A percentile compares a stretch with the other conserved stretches of the same genome.
phyloP scores from a whole-genome alignment of 495 filamentous ascomycete species.

The Apiosordaria backusii region DNA sequence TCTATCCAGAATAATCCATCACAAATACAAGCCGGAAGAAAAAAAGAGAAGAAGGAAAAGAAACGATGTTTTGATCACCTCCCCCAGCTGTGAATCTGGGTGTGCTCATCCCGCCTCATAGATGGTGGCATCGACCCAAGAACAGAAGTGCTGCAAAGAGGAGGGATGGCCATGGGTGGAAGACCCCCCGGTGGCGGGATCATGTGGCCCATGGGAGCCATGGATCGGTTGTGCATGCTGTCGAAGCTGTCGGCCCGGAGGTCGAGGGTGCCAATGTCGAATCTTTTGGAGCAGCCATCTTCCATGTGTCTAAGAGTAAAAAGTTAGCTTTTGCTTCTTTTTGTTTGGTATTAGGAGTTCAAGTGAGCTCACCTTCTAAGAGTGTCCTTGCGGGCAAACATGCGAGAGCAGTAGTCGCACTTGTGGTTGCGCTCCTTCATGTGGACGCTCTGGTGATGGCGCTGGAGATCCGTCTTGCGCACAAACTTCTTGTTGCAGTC shows the following conservation, averaged over 20 bases:
- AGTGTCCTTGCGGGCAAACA: constrained; percentile 81
- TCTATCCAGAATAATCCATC: constrained; percentile 17
- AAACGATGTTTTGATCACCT: constrained; percentile 22
- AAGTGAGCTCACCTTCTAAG: constrained; percentile 60
- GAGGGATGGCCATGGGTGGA: constrained; percentile 44
- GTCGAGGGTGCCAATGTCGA: constrained; percentile 53
- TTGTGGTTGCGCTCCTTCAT: constrained; percentile 66
- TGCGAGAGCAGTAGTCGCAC: constrained; percentile 68
- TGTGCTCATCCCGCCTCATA: constrained; percentile 30
- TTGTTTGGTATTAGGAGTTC: not conserved
- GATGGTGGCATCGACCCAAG: constrained; percentile 37
- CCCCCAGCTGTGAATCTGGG: constrained; percentile 27
- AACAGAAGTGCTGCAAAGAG: constrained; percentile 33
- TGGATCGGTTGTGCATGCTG: constrained; percentile 21
- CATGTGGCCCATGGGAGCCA: constrained; percentile 27
- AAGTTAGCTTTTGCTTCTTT: constrained; percentile 12
- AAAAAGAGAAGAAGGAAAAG: constrained; percentile 1
- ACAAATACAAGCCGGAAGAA: constrained; percentile 8
- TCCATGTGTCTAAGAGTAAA: constrained; percentile 61
- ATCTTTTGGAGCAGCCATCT: constrained; percentile 72
- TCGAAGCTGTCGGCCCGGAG: constrained; percentile 43
- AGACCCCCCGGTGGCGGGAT: constrained; percentile 29
- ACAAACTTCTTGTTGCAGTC: constrained; percentile 73
- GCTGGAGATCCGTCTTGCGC: constrained; percentile 77
- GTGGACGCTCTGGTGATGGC: constrained; percentile 83